Evolutionary conservation across 805 yeast species (phyloP), one percentile per base, ranked within the genome.

Genomic region (Candida maris): DNA sequence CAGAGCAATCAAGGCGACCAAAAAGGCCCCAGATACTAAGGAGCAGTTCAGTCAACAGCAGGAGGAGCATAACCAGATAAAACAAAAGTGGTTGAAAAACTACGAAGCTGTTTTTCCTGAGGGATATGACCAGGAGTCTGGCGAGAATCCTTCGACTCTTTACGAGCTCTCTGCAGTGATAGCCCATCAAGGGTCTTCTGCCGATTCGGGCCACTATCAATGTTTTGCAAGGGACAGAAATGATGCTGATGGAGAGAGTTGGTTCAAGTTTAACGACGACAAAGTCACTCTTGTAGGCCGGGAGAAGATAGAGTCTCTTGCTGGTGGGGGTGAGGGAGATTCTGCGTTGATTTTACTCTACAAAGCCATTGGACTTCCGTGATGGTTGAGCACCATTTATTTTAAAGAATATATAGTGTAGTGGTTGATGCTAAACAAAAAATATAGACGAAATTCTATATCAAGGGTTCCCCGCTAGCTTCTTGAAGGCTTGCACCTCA

Each of bases 291-390:
- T 71, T 27, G 88, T 89, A n/a, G 77, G 72, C 44, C 83, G 78
- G 54, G 93, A 88, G 34, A 86, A 77, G 56, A 79, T 93, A 42
- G 96, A 88, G 59, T 62, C 74, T 38, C 71, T 93, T 48, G 85
- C 97, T 4, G 99, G 98, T 29, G 99, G 99, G 39, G 97, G 97
- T 39, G 98, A 94, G 66, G 79, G 95, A 50, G 99, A 93, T 62
- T 80, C 93, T 53, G 99, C 98, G 2, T 74, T 93, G 60, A 81
- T 93, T 38, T 71, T 91, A 48, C 65, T 93, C 37, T 93, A 93
- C 68, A 82, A 81, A 57, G 94, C 87, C 5, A 75, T 82, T 46
- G 95, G 91, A 14, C 65, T 82, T 47, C 71, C 63, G 30, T 54
- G 41, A 38, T 16, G 19, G 17, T 5, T 29, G n/a, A n/a, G n/a